Conservation (phyloP, 352 stramenopile species). For the Plasmopara viticola region DNA sequence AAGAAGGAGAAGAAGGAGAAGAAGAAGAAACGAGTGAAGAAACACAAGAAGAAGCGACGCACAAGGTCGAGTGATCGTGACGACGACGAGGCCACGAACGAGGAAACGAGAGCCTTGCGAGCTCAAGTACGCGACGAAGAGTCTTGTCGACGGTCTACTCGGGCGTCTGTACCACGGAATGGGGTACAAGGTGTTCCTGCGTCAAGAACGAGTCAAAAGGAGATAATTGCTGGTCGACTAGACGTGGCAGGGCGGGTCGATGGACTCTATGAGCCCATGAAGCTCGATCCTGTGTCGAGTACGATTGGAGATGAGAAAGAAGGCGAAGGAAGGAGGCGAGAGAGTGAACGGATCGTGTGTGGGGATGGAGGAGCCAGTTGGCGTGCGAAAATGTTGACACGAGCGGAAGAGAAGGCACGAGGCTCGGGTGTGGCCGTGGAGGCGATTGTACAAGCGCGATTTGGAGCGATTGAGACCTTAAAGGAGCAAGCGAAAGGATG, state of each 20-base stretch:
- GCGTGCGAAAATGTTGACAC: slow-evolving; percentile 77
- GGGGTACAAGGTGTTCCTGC: slow-evolving; percentile 19
- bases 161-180: not conserved
- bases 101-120: not conserved
- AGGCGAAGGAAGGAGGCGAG: slow-evolving; percentile 5
- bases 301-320: slow-evolving; percentile 13
- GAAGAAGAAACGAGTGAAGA: slow-evolving; percentile 27
- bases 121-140: slow-evolving; percentile 47
- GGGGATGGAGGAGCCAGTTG: slow-evolving; percentile 78
- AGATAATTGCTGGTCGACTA: slow-evolving; percentile 67
- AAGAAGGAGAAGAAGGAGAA: slow-evolving; percentile 17
- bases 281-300: slow-evolving; percentile 38
- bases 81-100: slow-evolving; percentile 10
- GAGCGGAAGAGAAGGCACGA: slow-evolving; percentile 52
- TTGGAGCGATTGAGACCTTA: slow-evolving; percentile 46
- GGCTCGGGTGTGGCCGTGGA: slow-evolving; percentile 49
- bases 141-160: too few species aligned
- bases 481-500: slow-evolving; percentile 46
- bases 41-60: slow-evolving; percentile 3
- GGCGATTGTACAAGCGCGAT: slow-evolving; percentile 54
- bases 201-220: slow-evolving; percentile 54
- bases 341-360: slow-evolving; percentile 29
- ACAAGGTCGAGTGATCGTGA: slow-evolving; percentile 10
- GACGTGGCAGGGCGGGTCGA: slow-evolving; percentile 79
- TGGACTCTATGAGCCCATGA: slow-evolving; percentile 75